A percentile compares a stretch with the other conserved stretches of the same genome.
Conservation (phyloP, 345 rosid species). For the Trapa bicornis region DNA sequence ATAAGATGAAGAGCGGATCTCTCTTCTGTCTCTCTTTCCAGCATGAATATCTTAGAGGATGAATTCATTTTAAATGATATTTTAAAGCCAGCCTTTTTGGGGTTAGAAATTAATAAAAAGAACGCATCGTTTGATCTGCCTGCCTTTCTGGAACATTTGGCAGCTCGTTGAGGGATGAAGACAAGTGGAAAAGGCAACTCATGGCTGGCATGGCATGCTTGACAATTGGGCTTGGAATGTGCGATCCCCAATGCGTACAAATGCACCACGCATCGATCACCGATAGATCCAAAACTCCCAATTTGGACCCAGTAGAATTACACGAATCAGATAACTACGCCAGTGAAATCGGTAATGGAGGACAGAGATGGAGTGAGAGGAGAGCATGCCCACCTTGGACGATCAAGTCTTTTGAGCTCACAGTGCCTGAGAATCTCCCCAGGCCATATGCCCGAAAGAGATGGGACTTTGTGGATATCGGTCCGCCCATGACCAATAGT, state of each 20-base stretch:
- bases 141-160: not conserved
- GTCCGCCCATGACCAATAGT: not conserved
- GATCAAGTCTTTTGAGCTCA: slow-evolving; percentile 30
- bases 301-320: not conserved
- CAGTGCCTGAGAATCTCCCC: slow-evolving; percentile 60
- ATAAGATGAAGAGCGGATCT: not conserved
- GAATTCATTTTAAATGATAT: too few species aligned
- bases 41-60: too few species aligned
- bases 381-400: slow-evolving; percentile 47
- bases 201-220: slow-evolving; percentile 19
- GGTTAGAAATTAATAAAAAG: too few species aligned
- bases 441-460: slow-evolving; percentile 29
- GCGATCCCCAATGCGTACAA: not conserved
- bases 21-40: not conserved
- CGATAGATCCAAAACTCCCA: not conserved
- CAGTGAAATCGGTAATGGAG: not conserved
- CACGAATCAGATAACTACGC: not conserved
- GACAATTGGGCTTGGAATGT: slow-evolving; percentile 17
- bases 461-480: slow-evolving; percentile 24
- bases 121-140: not conserved
- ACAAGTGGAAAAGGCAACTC: slow-evolving; percentile 15
- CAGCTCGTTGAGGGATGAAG: not conserved
- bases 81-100: too few species aligned
- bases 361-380: slow-evolving; percentile 38
- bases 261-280: not conserved